A percentile compares a stretch with the other conserved stretches of the same genome.
These are phyloP conservation scores for Mallotus repandus DNA, from an alignment of 441 rosid genomes.

Conservation along the genomic window DNA sequence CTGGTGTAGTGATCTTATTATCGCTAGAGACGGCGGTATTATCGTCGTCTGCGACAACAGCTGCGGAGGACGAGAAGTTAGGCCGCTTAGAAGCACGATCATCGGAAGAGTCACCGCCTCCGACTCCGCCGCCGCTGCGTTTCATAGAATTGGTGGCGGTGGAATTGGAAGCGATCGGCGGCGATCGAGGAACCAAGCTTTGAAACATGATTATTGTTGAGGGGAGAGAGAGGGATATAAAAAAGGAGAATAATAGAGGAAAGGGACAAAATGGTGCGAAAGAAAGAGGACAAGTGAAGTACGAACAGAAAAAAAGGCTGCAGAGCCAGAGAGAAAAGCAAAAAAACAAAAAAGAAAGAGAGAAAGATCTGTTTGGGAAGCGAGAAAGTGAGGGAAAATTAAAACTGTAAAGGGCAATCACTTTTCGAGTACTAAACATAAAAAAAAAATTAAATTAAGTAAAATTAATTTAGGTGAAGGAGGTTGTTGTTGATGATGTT, in stretches of 20 bases:
- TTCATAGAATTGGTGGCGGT: slow-evolving; percentile 46
- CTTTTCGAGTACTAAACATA: slow-evolving; percentile 12
- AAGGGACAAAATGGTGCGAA: no score
- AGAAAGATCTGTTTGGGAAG: slow-evolving; percentile 32
- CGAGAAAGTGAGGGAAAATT: slow-evolving; percentile 37
- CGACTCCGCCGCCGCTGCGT: slow-evolving; percentile 39
- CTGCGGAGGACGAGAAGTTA: not conserved
- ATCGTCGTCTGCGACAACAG: not conserved
- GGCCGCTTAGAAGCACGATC: slow-evolving; percentile 34
- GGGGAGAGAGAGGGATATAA: no score
- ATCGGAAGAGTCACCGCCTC: slow-evolving; percentile 2
- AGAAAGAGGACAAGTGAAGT: no score
- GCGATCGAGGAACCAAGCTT: slow-evolving; percentile 46
- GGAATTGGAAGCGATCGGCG: slow-evolving; percentile 19
- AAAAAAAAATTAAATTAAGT: no score
- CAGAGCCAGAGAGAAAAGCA: no score
- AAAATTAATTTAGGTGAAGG: not conserved
- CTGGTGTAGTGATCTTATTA: not conserved
- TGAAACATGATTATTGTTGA: slow-evolving; percentile 46
- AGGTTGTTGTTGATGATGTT: slow-evolving; percentile 7
- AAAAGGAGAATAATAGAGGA: no score
- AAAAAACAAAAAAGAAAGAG: no score
- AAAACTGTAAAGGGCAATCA: slow-evolving; percentile 21
- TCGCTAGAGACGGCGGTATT: not conserved
- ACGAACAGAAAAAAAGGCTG: no score